Evolutionary conservation across 1,284 basidiomycete genomes (phyloP).

Genomic region (Cyathus olla): DNA sequence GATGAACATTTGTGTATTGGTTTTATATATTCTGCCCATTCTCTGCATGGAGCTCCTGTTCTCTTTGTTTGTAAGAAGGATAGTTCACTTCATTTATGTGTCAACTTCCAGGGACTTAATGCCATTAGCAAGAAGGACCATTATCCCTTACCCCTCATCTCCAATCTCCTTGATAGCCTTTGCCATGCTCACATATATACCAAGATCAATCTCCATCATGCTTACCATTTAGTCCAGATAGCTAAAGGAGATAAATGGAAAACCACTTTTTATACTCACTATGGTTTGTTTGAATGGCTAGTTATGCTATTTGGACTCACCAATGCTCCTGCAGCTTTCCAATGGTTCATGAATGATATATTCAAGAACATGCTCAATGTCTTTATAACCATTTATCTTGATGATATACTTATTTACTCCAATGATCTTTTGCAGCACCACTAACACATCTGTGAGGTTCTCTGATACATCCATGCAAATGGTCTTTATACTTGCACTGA

Average conservation of each 20-base stretch:
- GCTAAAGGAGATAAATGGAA: constrained; percentile 4
- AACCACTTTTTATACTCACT: neutral
- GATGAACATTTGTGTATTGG: constrained; percentile 10
- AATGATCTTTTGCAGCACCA: neutral
- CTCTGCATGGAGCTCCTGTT: constrained; percentile 9
- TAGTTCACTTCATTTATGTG: constrained; percentile 5
- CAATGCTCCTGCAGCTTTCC: neutral
- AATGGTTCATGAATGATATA: constrained; percentile 3
- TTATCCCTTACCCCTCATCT: constrained; percentile 6
- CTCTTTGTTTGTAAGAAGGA: constrained; percentile 15
- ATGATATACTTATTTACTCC: too few species aligned
- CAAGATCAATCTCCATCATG: neutral
- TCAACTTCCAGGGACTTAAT: constrained; percentile 10
- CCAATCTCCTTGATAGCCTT: constrained; percentile 7
- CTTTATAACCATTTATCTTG: neutral
- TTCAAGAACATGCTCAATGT: neutral
- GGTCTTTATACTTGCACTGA: neutral
- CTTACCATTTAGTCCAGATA: neutral
- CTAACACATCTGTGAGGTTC: too few species aligned
- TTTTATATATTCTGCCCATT: constrained; percentile 10
- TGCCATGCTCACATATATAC: neutral
- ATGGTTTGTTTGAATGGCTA: neutral
- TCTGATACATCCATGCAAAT: too few species aligned
- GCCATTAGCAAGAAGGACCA: constrained; percentile 8
- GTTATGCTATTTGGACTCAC: too few species aligned